Evolutionary conservation across 192 early-diverging fungal species (phyloP), one percentile per base, ranked within the genome.

Genomic region (Gamsiella multidivaricata): DNA sequence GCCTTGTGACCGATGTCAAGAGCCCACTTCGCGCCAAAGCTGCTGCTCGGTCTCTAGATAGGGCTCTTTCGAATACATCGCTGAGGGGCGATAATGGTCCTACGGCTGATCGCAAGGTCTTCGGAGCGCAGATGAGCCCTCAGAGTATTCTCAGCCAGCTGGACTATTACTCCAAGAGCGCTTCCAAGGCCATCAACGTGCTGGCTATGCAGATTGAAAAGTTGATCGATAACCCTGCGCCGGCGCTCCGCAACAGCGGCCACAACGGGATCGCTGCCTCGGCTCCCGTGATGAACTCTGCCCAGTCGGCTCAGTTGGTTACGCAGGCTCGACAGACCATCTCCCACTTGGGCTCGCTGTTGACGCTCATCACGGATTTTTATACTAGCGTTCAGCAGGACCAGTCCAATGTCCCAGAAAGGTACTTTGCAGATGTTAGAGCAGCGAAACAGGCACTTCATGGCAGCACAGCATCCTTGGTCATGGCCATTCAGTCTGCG

Each of bases 371-470:
- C 54, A 75, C 79, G 22, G 78, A 83, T 28, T 76, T 76, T 52
- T 69, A 67, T 50, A 64, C 74, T 11, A 58, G 45, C 14, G 36
- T 45, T 1, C 45, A 57, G 1, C 52, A 60, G 6, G 74, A 78
- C 3, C 56, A 55, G 11, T 32, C 65, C 17, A 33, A 25, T 20
- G 52, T 78, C 18, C 60, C 60, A 11, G 74, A 78, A 45, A 78
- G 69, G 17, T 62, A 59, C 34, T 70, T 83, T 62, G 73, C 79
- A 4, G 82, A 93, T 29, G 89, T 94, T 72, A 87, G 88, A 55
- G 79, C 87, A 39, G 81, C 87, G 34, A 88, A 90, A 56, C 84
- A 89, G 60, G 65, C 85, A 5, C 68, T 94, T 25, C 90, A 88
- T 80, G 88, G 91, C 56, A 85, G 80, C 58, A 80, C 91, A 15